Evolutionary conservation across 2,329 filamentous ascomycete genomes (phyloP), one percentile per base, ranked within the genome.

Genomic region (Ceratocystis alfenasii): DNA sequence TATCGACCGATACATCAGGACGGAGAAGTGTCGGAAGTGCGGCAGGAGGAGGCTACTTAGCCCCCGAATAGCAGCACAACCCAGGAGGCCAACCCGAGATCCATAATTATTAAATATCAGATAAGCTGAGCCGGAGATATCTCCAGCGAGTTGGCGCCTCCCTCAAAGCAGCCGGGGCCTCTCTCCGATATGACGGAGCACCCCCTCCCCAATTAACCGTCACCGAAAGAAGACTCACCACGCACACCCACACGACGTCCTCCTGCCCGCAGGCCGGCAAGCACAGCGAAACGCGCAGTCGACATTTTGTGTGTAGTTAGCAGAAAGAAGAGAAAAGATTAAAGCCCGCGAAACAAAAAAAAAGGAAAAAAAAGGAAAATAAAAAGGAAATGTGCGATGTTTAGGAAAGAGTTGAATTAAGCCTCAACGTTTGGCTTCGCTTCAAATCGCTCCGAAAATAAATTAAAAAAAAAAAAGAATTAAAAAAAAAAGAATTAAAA

Each of bases 221-320:
- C 28, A n/a, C 28, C 8, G 22, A n/a, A 57, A 57, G 20, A 53
- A 22, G 48, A 66, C 66, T 67, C 57, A 67, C 66, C 62, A 57
- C 62, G 62, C 15, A 59, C 48, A 30, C 63, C 53, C 33, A 46
- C 22, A 59, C 66, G 63, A 50, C 63, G 66, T 48, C 66, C 66
- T 48, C 63, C 66, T 60, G 63, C 66, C 63, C 63, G 66, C 63
- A 67, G 63, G 63, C 66, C 63, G 15, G 66, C 59, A 65, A 67
- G 59, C 53, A 67, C 63, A 67, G 66, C 66, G 60, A 67, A 65
- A 63, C 66, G 66, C 62, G 65, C 65, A 67, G 66, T 50, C 25
- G 66, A 65, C 66, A 67, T 67, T 30, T 10, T 66, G n/a, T 22
- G 44, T 44, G 25, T 60, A 59, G 30, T 44, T 36, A 30, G 15